These are phyloP conservation scores for Thuidium tamariscinum DNA, from an alignment of 225 moss, liverwort and hornwort genomes.

Conservation along the genomic window DNA sequence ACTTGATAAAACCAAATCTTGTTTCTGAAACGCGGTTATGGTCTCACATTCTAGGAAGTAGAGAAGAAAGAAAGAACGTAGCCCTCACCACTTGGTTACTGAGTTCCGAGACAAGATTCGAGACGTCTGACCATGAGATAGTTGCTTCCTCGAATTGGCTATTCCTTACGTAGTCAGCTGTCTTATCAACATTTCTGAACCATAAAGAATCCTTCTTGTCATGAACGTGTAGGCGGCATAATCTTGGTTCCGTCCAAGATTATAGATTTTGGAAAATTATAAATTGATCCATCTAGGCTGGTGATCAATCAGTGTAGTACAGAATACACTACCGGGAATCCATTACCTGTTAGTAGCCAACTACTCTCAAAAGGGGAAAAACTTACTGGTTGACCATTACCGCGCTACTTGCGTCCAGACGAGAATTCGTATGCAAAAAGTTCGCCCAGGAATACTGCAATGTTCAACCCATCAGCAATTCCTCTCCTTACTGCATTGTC, in stretches of 20 bases:
- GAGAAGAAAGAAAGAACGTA: not conserved
- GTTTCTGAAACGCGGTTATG: not conserved
- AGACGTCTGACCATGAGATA: slow-evolving; percentile 8
- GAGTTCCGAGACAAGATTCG: slow-evolving; percentile 8
- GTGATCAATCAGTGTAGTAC: not conserved
- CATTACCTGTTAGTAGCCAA: not conserved
- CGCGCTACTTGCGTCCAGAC: slow-evolving; percentile 14
- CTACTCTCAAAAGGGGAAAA: not conserved
- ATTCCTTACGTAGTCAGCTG: slow-evolving; percentile 11
- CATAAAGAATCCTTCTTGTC: not conserved
- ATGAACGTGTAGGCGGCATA: not conserved
- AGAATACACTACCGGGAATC: not conserved
- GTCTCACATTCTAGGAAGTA: not conserved
- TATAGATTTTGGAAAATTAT: not conserved
- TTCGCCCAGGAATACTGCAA: slow-evolving; percentile 38
- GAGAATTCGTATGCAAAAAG: slow-evolving; percentile 31
- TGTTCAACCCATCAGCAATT: not conserved
- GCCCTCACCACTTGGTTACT: slow-evolving; percentile 36
- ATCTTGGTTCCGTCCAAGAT: not conserved
- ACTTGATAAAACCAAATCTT: not conserved
- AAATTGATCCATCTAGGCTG: not conserved
- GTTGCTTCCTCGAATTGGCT: slow-evolving; percentile 17
- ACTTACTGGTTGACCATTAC: slow-evolving; percentile 12
- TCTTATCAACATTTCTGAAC: slow-evolving; percentile 22
- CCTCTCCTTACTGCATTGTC: not conserved